A percentile compares a stretch with the other conserved stretches of the same genome.
phyloP scores from a whole-genome alignment of 192 early-diverging fungal genomes.

The Podila verticillata region DNA sequence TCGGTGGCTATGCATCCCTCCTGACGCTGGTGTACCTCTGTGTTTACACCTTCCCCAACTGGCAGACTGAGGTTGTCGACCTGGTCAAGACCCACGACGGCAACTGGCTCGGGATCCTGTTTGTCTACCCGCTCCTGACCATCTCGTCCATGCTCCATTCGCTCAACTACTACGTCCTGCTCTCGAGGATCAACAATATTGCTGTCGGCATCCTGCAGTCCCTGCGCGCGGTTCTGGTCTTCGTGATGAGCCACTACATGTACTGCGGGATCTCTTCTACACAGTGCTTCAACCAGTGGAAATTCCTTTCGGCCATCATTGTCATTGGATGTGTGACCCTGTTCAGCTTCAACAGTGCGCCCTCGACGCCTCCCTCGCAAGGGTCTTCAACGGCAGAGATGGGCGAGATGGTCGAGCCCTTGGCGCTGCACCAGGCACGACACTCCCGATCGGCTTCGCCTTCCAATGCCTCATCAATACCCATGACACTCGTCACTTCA shows the following conservation, averaged over 20 bases:
- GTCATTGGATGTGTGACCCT: conserved; percentile 65
- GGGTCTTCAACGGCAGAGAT: background rate
- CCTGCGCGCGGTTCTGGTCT: conserved; percentile 64
- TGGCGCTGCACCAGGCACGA: background rate
- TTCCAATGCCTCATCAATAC: too few relatives aligned
- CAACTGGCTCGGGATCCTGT: conserved; percentile 30
- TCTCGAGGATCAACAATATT: conserved; percentile 63
- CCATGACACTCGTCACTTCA: too few relatives aligned
- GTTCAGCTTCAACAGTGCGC: conserved; percentile 53
- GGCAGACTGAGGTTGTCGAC: conserved; percentile 50
- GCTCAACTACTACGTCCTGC: conserved; percentile 64
- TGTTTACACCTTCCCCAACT: conserved; percentile 62
- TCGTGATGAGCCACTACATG: conserved; percentile 65
- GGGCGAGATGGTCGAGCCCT: background rate
- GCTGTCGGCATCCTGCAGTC: conserved; percentile 67
- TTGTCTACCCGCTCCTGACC: conserved; percentile 53
- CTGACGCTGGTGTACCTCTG: conserved; percentile 58
- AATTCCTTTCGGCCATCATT: conserved; percentile 58
- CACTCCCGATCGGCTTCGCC: too few relatives aligned
- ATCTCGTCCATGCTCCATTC: conserved; percentile 60
- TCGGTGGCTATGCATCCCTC: conserved; percentile 55
- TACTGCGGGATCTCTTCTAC: conserved; percentile 61
- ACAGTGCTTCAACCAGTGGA: conserved; percentile 69
- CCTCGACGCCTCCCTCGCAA: background rate
- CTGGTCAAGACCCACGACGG: conserved; percentile 3